Base-by-base conservation (phyloP, 2,329 filamentous ascomycete genomes). In the Pseudogymnoascus sp. region DNA sequence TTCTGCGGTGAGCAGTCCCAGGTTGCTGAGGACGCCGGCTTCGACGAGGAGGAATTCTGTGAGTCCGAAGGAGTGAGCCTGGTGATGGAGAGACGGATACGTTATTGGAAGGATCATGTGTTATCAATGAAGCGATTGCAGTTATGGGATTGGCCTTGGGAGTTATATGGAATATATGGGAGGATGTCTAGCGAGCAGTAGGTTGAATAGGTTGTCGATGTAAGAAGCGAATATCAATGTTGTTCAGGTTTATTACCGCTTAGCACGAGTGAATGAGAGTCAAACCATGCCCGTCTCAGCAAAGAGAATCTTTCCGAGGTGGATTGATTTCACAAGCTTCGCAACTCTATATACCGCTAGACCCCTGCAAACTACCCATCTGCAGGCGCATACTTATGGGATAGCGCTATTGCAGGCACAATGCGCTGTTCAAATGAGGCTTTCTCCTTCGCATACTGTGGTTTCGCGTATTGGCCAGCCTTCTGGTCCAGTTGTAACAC, bases 1-100 rank as follows among this genome's bases (percentile, higher is more conserved):
- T 9, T 3, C 7, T 7, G 7, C 11, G 11, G 11, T 16, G 0
- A n/a, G 47, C 5, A 54, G 47, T 18, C 47, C 47, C n/a, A 54
- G n/a, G 16, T 6, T 12, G 18, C 28, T 54, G 16, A 33, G 47
- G 6, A 54, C 47, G 9, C 47, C 47, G 16, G 16, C 47, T 30
- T 25, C 37, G 30, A 61, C 60, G 20, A 59, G 41, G n/a, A 58
- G 33, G n/a, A 36, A 59, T 18, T 62, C 60, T 1, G 57, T 30
- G 30, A 60, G 60, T 11, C 59, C 38, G 36, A 62, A 35, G 8
- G 57, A 58, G 7, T 61, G 41, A 33, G 47, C 2, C 6, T 12
- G 16, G n/a, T 9, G n/a, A 6, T 18, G 25, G 4, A 54, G 16
- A 25, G 2, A 12, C 7, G 5, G 25, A 7, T 2, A 33, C 33